Evolutionary conservation across 2,329 filamentous ascomycete genomes (phyloP), one percentile per base, ranked within the genome.

Genomic region (Thielaviopsis populi): DNA sequence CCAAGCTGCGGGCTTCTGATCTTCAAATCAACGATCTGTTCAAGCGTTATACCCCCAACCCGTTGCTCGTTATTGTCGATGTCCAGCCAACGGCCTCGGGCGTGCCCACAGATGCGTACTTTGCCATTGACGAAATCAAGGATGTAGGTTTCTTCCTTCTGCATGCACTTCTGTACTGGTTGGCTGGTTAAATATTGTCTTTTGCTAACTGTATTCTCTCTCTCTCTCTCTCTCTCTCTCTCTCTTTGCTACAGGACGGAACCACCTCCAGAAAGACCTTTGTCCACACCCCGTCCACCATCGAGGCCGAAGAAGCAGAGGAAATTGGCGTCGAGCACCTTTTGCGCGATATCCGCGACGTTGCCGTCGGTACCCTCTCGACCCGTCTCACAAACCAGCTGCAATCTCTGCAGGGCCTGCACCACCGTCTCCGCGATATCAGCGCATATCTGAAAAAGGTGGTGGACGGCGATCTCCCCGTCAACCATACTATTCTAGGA

Each of bases 1-100:
- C 94, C 46, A 99, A 97, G 81, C 81, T 99, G 72, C 86, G 94
- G 73, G 92, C 91, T 64, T 96, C 94, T 56, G 94, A 99, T 80
- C 79, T 99, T 69, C 89, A 97, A 78, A 96, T 99, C 86, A 99
- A 99, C 77, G 94, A 99, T 78, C 84, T 99, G 66, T 97, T 99
- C 84, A 99, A 99, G 81, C 85, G 91, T 79, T 99, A 99, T 79
- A 96, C 91, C 62, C 90, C 94, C 22, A 95, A 97, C 73, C 94
- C 94, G 61, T 80, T 99, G 69, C 83, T 99, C 62, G 92, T 97
- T 73, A 99, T 99, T 75, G 91, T 99, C 70, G 94, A 99, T 73
- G 94, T 99, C 67, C 92, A 97, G 76, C 92, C 94, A 27, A 96
- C 96, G 78, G 92, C 97, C 76, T 89, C 95, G 22, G 94, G 94